phyloP scores from a whole-genome alignment of 495 filamentous ascomycete species.

The Podospora comata region DNA sequence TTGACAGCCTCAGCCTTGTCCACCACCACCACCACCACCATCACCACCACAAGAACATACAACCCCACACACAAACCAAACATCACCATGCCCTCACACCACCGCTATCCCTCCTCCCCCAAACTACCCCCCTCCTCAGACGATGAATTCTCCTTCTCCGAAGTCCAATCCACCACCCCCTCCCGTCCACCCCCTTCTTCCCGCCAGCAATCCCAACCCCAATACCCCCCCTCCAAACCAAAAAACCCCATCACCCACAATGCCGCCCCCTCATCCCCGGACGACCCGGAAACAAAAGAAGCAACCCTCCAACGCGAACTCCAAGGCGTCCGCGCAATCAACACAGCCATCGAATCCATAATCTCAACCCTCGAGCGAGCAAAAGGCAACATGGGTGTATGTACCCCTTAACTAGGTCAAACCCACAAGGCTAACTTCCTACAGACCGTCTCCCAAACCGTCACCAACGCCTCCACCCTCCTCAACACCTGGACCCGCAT shows the following conservation, averaged over 20 bases:
- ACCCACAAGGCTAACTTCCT: too few relatives aligned
- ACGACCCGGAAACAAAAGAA: slow-evolving; percentile 58
- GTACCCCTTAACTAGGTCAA: too few relatives aligned
- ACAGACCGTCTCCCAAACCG: slow-evolving; percentile 73
- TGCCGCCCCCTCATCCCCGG: not conserved
- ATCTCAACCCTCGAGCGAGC: slow-evolving; percentile 76
- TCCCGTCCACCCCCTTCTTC: not conserved
- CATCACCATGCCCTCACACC: not conserved
- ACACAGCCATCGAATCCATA: slow-evolving; percentile 79
- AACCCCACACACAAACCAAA: not conserved
- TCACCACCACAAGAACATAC: too few relatives aligned
- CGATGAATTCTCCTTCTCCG: not conserved
- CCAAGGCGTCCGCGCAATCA: slow-evolving; percentile 78
- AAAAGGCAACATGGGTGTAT: slow-evolving; percentile 70
- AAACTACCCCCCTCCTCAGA: not conserved
- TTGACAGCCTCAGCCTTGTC: not conserved
- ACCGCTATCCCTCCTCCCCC: not conserved
- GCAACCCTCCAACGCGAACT: slow-evolving; percentile 71
- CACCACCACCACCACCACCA: not conserved
- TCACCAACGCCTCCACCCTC: slow-evolving; percentile 85
- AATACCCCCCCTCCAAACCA: slow-evolving; percentile 44
- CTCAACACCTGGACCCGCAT: slow-evolving; percentile 95
- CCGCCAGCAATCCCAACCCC: slow-evolving; percentile 3
- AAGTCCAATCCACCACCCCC: not conserved
- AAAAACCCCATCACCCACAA: slow-evolving; percentile 37